A percentile compares a stretch with the other conserved stretches of the same genome.
phyloP scores from a whole-genome alignment of 345 rosid species.

The Melaleuca alternifolia region DNA sequence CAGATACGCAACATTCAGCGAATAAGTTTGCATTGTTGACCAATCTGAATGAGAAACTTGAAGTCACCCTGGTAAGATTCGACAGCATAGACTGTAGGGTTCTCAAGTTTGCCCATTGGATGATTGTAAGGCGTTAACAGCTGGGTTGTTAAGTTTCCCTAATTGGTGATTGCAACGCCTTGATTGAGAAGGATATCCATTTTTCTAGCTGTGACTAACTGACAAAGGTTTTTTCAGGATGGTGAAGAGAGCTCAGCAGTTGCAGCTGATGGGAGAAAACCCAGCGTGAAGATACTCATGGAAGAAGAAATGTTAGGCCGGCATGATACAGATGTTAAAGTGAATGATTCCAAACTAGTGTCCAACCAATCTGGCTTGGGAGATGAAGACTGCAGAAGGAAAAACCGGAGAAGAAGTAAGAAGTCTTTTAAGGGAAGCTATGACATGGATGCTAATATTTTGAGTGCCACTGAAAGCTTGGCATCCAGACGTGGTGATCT shows the following conservation, averaged over 20 bases:
- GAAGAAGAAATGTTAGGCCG: conserved; percentile 77
- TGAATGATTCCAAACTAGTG: conserved; percentile 26
- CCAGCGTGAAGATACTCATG: conserved; percentile 87
- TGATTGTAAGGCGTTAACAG: not conserved
- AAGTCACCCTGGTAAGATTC: conserved; percentile 37
- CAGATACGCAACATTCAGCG: conserved; percentile 29
- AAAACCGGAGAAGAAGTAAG: conserved; percentile 40
- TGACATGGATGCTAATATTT: conserved; percentile 22
- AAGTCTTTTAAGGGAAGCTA: conserved; percentile 45
- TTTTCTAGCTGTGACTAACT: not conserved
- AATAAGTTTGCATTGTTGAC: conserved; percentile 22
- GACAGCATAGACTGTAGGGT: not conserved
- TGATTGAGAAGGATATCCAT: not conserved
- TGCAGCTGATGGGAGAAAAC: conserved; percentile 20
- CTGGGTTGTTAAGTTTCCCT: not conserved
- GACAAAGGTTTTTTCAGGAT: conserved; percentile 30
- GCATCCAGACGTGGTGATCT: conserved; percentile 15
- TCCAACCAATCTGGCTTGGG: conserved; percentile 27
- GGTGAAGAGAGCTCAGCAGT: conserved; percentile 26
- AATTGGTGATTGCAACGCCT: not conserved
- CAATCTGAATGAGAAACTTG: conserved; percentile 19
- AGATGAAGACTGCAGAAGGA: conserved; percentile 34
- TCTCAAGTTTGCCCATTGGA: not conserved
- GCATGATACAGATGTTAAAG: conserved; percentile 26
- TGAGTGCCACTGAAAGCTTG: conserved; percentile 23